phyloP scores from a whole-genome alignment of 495 filamentous ascomycete genomes.

The Podospora tetraspora region DNA sequence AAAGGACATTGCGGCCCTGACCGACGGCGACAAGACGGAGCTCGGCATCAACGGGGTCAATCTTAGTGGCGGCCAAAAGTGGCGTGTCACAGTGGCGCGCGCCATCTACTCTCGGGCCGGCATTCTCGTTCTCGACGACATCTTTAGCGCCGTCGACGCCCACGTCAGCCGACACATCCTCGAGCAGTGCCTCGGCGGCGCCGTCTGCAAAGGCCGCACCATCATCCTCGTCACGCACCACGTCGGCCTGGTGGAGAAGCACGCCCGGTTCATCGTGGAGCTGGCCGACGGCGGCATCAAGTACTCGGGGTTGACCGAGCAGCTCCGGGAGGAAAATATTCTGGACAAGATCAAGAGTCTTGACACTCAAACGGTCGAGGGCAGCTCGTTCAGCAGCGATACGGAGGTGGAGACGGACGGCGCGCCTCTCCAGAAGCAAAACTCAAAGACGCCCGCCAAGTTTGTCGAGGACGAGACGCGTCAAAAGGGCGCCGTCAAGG shows the following conservation, averaged over 20 bases:
- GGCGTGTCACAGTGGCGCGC: slow-evolving; percentile 71
- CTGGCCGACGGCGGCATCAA: slow-evolving; percentile 60
- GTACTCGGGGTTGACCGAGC: slow-evolving; percentile 50
- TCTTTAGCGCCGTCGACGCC: slow-evolving; percentile 71
- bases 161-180: slow-evolving; percentile 11
- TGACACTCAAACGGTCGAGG: slow-evolving; percentile 29
- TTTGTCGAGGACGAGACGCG: slow-evolving; percentile 66
- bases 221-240: slow-evolving; percentile 22
- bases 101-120: slow-evolving; percentile 83
- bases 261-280: slow-evolving; percentile 58
- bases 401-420: slow-evolving; percentile 28
- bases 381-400: slow-evolving; percentile 5
- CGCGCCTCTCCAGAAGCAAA: slow-evolving; percentile 32
- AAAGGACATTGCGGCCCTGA: slow-evolving; percentile 72
- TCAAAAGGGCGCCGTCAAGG: slow-evolving; percentile 56
- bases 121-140: slow-evolving; percentile 77
- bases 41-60: slow-evolving; percentile 84
- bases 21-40: slow-evolving; percentile 78
- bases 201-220: slow-evolving; percentile 12
- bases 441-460: slow-evolving; percentile 42
- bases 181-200: slow-evolving; percentile 10
- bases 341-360: slow-evolving; percentile 51
- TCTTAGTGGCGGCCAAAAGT: slow-evolving; percentile 80
- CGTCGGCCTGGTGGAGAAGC: slow-evolving; percentile 48
- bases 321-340: slow-evolving; percentile 44